Evolutionary conservation across 2,329 filamentous ascomycete genomes (phyloP), one percentile per base, ranked within the genome.

Genomic region (Fusarium xyrophilum): DNA sequence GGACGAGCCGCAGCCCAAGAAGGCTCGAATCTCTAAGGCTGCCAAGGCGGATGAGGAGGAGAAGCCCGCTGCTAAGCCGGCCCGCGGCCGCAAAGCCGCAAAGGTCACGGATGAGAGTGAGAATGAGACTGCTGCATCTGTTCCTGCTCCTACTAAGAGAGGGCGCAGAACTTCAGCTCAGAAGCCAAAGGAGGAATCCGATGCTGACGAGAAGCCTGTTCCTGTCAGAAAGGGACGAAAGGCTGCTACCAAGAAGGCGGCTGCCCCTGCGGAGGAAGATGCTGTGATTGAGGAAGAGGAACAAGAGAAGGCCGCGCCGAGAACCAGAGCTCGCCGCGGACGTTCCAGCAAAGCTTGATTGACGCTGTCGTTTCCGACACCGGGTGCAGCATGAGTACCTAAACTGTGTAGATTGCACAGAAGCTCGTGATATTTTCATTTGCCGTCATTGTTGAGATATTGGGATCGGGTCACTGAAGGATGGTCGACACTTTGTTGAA

Each of bases 1-100:
- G 21, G 76, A 78, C 17, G 71, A 80, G 61, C 76, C 76, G 15
- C 73, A 76, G 55, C 69, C 77, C 27, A 79, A 80, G 63, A 80
- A 78, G 68, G 70, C 76, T 25, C 80, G 77, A 42, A 74, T 76
- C 65, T 69, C 73, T 17, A 72, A 73, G 57, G 35, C 67, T 36
- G 46, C 39, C 30, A 70, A 76, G 63, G 63, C 51, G 2, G 65
- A 73, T 6, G 57, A 74, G n/a, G 67, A 70, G 33, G 72, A 65
- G 27, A 58, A 73, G 30, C 60, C 63, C 48, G 56, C 38, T 46
- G 48, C 61, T 33, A 76, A 74, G 53, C 47, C 67, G 30, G 33
- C 62, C 36, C 73, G 73, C 39, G 65, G 68, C 35, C 64, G 71
- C 39, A 76, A 68, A 56, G 46, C 54, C 11, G 54, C 48, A 40